Base-by-base conservation (phyloP, 805 yeast species). In the Schwanniomyces polymorphus region DNA sequence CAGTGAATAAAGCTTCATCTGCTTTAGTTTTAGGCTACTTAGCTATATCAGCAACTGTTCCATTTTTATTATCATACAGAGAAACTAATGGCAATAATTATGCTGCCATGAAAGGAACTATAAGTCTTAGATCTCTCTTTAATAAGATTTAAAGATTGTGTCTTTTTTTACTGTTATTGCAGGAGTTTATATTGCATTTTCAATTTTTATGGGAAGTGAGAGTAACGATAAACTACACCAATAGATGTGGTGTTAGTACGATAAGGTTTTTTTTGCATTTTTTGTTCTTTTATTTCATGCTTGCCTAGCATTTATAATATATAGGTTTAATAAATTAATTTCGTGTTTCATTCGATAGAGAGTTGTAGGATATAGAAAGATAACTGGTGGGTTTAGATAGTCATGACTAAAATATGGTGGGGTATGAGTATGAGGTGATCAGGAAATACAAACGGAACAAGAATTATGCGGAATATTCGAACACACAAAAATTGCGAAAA, bases 21-120 rank as follows among this genome's bases (percentile, higher is more conserved):
- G 55, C 63, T 17, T 57, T 72, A 44, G 55, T 70, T 35, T 59
- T 73, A 44, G 64, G 68, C 37, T 73, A 73, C 59, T 64, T 73
- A 52, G 67, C 74, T 5, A 46, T 69, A 10, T 67, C 75, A 10
- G 60, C 74, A 29, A 68, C 75, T 17, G 47, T 65, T 34, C 78
- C 78, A 3, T 72, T 73, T 45, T 49, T 66, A 40, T 68, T 71
- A 45, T 69, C 75, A 3, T 73, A 72, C 53, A 68, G 63, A 47
- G 78, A 72, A 47, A 54, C 74, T 12, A 45, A 47, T 21, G 59
- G 52, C 23, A 18, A 33, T 9, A 49, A 52, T 47, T 31, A 51
- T 34, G 50, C 52, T 27, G 57, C 61, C 29, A 52, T 60, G 14
- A 72, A 70, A 47, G 76, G 76, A 6, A 61, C 65, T 37, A 58